Conservation (phyloP, 2,329 filamentous ascomycete species). For the Huntiella decipiens region DNA sequence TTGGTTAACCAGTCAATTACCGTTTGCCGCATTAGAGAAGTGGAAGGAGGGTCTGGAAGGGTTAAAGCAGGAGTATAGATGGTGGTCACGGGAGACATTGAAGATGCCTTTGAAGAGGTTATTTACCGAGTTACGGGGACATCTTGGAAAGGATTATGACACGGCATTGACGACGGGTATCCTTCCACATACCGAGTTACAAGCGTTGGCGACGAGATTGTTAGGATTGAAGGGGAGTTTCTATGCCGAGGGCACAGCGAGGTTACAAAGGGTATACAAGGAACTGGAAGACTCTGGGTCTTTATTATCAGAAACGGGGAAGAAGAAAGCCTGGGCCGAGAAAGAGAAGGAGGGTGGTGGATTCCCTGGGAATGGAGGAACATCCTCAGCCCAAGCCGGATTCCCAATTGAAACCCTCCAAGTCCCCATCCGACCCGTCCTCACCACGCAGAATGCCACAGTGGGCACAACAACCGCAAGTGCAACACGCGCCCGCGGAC, state of each 20-base stretch:
- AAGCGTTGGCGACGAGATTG: conserved; percentile 9
- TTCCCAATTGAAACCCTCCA: no score
- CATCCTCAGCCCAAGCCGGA: not conserved
- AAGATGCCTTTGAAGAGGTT: conserved; percentile 11
- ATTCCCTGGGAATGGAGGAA: not conserved
- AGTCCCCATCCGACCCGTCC: not conserved
- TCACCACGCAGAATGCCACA: not conserved
- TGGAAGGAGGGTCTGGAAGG: conserved; percentile 1
- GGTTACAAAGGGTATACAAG: conserved; percentile 4
- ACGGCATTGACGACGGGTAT: conserved; percentile 17
- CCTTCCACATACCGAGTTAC: conserved; percentile 12
- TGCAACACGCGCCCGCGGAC: conserved; percentile 6
- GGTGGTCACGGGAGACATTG: conserved; percentile 11
- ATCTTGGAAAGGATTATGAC: conserved; percentile 10
- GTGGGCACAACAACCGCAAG: not conserved
- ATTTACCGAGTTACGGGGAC: conserved; percentile 6
- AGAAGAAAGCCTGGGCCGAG: conserved; percentile 4
- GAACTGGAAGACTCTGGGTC: conserved; percentile 2
- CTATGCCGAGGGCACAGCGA: conserved; percentile 5
- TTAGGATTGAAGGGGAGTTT: conserved; percentile 5
- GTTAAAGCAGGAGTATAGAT: conserved; percentile 4
- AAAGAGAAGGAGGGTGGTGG: not conserved
- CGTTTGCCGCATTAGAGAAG: conserved; percentile 6
- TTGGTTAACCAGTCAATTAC: conserved; percentile 15
- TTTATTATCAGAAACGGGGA: conserved; percentile 8